Conservation (phyloP, 2,329 filamentous ascomycete genomes). For the Microdochium paspali region DNA sequence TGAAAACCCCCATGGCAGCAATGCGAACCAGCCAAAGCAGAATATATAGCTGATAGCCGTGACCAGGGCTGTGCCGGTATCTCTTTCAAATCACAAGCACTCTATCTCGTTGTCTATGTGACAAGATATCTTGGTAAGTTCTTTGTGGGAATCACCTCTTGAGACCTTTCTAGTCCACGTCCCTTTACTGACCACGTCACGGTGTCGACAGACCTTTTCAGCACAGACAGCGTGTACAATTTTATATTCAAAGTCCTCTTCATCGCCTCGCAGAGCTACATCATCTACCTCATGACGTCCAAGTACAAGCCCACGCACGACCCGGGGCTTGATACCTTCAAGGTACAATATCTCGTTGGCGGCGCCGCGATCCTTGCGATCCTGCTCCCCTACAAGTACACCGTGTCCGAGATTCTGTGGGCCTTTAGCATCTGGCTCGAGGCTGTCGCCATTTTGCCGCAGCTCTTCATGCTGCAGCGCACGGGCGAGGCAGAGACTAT, state of each 20-base stretch:
- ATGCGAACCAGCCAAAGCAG: background rate
- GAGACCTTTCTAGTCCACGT: too few relatives aligned
- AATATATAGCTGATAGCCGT: constrained; percentile 9
- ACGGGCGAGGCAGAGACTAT: constrained; percentile 99
- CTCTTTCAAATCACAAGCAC: constrained; percentile 95
- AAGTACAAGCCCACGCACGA: constrained; percentile 97
- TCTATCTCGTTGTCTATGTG: constrained; percentile 90
- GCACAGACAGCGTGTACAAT: constrained; percentile 79
- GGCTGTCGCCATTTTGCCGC: constrained; percentile 89
- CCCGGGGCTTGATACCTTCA: constrained; percentile 94
- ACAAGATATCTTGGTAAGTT: constrained; percentile 76
- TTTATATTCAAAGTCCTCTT: constrained; percentile 94
- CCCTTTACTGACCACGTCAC: too few relatives aligned
- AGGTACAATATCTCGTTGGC: constrained; percentile 85
- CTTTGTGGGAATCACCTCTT: too few relatives aligned
- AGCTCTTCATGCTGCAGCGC: constrained; percentile 95
- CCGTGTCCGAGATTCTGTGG: constrained; percentile 80
- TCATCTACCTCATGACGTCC: constrained; percentile 95
- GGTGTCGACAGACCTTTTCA: constrained; percentile 80
- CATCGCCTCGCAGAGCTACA: constrained; percentile 83
- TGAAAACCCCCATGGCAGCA: constrained; percentile 17
- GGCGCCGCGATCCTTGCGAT: constrained; percentile 71
- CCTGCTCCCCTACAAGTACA: constrained; percentile 80
- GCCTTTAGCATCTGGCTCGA: constrained; percentile 98
- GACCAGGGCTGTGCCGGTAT: constrained; percentile 90